A percentile compares a stretch with the other conserved stretches of the same genome.
These are phyloP conservation scores for Suhomyces tanzawaensis DNA, from an alignment of 805 yeast species.

Conservation along the genomic window DNA sequence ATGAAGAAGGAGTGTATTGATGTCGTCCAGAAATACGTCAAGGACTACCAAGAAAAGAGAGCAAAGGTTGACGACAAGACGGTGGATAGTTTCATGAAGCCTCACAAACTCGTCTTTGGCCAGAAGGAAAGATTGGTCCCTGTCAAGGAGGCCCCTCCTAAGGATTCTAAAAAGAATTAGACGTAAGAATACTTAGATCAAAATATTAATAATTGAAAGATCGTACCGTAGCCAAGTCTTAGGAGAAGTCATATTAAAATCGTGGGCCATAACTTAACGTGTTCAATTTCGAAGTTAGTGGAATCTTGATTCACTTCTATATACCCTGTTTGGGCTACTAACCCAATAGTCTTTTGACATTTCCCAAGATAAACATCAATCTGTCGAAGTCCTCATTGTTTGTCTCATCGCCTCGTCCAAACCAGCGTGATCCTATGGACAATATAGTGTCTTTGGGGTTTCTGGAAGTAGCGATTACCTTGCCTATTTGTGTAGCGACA, in stretches of 20 bases:
- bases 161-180: conserved; percentile 29
- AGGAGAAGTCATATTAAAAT: too few species aligned
- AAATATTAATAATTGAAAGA: too few species aligned
- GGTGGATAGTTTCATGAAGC: conserved; percentile 72
- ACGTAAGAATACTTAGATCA: too few species aligned
- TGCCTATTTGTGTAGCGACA: conserved; percentile 49
- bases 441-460: conserved; percentile 41
- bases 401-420: conserved; percentile 34
- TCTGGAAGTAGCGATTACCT: conserved; percentile 28
- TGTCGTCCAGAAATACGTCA: conserved; percentile 74
- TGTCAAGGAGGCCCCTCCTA: conserved; percentile 50
- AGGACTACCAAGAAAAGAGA: conserved; percentile 79
- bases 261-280: too few species aligned
- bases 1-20: conserved; percentile 85
- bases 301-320: too few species aligned
- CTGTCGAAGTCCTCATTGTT: conserved; percentile 42
- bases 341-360: conserved; percentile 9
- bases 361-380: conserved; percentile 42
- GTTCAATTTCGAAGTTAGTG: too few species aligned
- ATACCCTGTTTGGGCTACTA: too few species aligned
- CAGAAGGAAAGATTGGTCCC: conserved; percentile 71
- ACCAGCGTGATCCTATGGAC: conserved; percentile 48
- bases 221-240: too few species aligned
- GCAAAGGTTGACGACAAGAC: conserved; percentile 58
- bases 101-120: conserved; percentile 79